Evolutionary conservation across 768 basidiomycete species (phyloP).

Genomic region (Boletus tomentosulus): DNA sequence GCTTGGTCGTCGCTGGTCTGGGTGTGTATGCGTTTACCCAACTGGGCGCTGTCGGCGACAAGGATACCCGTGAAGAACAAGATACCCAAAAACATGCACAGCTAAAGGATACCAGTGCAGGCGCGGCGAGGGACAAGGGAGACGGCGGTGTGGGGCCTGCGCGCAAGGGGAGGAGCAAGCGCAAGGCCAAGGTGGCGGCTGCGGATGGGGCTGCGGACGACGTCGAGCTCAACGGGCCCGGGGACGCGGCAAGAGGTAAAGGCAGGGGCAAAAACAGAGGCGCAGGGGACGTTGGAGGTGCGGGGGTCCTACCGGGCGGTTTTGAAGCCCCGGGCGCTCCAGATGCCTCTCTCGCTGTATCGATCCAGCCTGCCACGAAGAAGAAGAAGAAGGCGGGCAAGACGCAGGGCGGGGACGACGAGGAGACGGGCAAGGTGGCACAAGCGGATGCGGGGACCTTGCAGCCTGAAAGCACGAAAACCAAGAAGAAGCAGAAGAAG

Average conservation of each 20-base stretch:
- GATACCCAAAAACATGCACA: neutral
- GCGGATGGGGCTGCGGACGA: too few species aligned
- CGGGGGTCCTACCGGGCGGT: constrained; percentile 11
- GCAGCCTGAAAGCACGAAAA: too few species aligned
- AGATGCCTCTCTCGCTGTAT: constrained; percentile 5
- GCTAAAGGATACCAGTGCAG: too few species aligned
- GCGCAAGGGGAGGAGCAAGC: neutral
- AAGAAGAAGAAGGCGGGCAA: constrained; percentile 30
- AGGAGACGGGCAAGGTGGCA: neutral
- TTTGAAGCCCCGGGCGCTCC: constrained; percentile 1
- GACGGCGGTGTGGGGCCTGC: neutral
- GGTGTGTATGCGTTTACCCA: constrained; percentile 17
- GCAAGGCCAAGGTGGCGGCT: neutral
- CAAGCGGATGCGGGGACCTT: neutral
- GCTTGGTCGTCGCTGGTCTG: constrained; percentile 15
- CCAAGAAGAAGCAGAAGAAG: constrained; percentile 36
- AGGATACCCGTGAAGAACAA: neutral
- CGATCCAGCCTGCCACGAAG: constrained; percentile 25
- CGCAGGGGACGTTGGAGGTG: neutral
- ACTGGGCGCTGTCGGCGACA: neutral
- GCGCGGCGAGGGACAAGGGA: neutral
- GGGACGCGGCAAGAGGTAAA: neutral
- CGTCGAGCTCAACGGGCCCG: too few species aligned
- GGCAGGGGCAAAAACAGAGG: neutral
- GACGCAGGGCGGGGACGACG: constrained; percentile 5